Conservation (phyloP, 139 green algal species). For the Chlamydomonas urium region DNA sequence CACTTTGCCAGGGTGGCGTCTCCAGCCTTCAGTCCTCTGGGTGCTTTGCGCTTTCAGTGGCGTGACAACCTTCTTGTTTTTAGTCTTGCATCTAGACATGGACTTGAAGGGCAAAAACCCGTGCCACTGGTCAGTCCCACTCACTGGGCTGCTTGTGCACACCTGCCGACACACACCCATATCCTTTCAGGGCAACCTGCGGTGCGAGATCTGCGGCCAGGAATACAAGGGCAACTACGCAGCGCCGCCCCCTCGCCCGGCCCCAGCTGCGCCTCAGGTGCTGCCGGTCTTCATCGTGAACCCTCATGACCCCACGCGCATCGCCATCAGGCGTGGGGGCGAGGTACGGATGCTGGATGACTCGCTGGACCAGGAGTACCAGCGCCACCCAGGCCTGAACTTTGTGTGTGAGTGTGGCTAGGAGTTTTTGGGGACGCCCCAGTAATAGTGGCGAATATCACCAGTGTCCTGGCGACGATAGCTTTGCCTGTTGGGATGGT, state of each 20-base stretch:
- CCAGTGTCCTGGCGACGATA: no score
- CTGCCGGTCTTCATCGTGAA: conserved; percentile 19
- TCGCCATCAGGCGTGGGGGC: no score
- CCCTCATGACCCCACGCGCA: background rate
- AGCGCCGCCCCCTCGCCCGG: conserved; percentile 3
- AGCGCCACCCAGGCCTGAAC: no score
- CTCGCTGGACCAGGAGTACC: no score
- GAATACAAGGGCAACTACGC: conserved; percentile 25
- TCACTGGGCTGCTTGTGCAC: background rate
- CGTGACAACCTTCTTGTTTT: conserved; percentile 18
- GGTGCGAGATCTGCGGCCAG: conserved; percentile 33
- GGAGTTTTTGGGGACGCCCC: no score
- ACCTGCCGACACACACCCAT: no score
- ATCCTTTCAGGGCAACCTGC: conserved; percentile 22
- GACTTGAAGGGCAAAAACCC: background rate
- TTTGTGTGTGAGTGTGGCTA: no score
- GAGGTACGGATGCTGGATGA: no score
- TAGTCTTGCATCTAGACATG: background rate
- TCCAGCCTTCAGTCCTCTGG: no score
- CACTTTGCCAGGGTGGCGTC: no score
- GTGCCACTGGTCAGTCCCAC: background rate
- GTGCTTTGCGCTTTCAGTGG: conserved; percentile 16
- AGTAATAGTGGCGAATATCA: no score
- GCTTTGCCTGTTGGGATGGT: no score
- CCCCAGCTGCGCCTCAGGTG: background rate